phyloP scores from a whole-genome alignment of 306 rosid species.

The Canavalia ensiformis region DNA sequence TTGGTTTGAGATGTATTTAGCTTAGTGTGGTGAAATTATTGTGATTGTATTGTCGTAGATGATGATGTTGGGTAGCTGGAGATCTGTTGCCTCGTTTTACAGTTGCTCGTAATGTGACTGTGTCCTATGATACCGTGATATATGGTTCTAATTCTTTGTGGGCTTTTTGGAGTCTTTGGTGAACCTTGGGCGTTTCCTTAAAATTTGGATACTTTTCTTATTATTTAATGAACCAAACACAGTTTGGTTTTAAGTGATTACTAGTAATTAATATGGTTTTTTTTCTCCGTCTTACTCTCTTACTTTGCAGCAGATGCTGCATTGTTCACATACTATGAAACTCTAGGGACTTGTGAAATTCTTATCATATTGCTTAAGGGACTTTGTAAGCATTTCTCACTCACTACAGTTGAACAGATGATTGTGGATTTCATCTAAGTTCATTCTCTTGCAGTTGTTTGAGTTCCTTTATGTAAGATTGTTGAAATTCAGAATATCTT shows the following conservation, averaged over 20 bases:
- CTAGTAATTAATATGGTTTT: constrained; percentile 21
- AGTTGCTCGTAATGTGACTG: constrained; percentile 1
- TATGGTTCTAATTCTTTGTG: constrained; percentile 15
- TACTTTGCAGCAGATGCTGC: not conserved
- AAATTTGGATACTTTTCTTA: constrained; percentile 13
- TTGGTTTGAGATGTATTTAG: constrained; percentile 39
- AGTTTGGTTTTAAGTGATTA: constrained; percentile 22
- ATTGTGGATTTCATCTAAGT: constrained; percentile 18
- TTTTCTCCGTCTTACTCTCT: not conserved
- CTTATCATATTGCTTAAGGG: not conserved
- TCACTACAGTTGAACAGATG: not conserved
- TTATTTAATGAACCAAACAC: constrained; percentile 6
- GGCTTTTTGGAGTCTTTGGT: constrained; percentile 9
- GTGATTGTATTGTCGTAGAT: constrained; percentile 23
- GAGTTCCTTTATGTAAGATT: constrained; percentile 11
- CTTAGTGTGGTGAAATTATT: constrained; percentile 35
- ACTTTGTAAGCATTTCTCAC: constrained; percentile 26
- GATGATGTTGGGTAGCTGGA: constrained; percentile 35
- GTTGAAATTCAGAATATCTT: constrained; percentile 22
- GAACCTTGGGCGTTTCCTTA: constrained; percentile 12
- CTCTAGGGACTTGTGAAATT: not conserved
- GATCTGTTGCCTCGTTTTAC: constrained; percentile 37
- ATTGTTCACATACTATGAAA: not conserved
- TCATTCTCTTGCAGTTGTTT: constrained; percentile 17
- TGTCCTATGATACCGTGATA: not conserved